These are phyloP conservation scores for Purshia tridentata DNA, from an alignment of 306 rosid species.

Conservation along the genomic window DNA sequence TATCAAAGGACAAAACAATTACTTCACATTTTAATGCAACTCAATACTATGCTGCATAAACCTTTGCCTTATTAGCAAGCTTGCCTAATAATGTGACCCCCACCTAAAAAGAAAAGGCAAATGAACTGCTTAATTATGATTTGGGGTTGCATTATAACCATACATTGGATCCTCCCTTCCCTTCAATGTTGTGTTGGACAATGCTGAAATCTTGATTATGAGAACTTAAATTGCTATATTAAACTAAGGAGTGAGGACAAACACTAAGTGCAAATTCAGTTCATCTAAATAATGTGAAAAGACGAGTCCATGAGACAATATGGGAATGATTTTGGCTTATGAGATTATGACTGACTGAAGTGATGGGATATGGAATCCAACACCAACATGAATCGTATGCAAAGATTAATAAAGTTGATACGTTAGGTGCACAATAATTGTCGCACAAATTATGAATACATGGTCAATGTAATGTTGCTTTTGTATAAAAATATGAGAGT, in stretches of 20 bases:
- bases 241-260: not conserved
- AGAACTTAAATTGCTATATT: not conserved
- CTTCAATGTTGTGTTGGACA: too few species aligned
- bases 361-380: conserved; percentile 12
- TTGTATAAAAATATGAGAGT: too few species aligned
- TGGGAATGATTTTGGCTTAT: not conserved
- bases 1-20: not conserved
- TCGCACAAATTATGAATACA: too few species aligned
- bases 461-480: too few species aligned
- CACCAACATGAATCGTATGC: not conserved
- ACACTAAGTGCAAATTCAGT: not conserved
- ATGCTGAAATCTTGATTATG: too few species aligned
- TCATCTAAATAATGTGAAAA: not conserved
- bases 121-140: not conserved
- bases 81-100: too few species aligned
- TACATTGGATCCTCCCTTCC: too few species aligned
- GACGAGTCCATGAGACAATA: not conserved
- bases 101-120: not conserved
- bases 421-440: not conserved
- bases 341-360: not conserved
- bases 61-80: not conserved
- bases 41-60: not conserved
- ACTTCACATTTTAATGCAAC: not conserved
- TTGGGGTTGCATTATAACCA: too few species aligned
- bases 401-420: not conserved